phyloP scores from a whole-genome alignment of 208 protist genomes.

The Porcisia deanei region DNA sequence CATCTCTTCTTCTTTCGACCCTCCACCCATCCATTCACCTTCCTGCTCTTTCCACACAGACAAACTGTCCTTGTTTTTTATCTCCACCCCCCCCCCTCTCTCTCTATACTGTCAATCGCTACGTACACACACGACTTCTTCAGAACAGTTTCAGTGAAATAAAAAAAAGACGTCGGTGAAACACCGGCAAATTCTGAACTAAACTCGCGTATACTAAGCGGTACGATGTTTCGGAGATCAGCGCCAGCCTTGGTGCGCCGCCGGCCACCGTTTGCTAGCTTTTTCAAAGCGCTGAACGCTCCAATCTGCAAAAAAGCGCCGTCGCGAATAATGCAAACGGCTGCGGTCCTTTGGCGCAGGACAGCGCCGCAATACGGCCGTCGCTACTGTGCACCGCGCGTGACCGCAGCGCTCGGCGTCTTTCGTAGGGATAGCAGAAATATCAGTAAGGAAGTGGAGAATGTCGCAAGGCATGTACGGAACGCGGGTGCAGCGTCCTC shows the following conservation, averaged over 20 bases:
- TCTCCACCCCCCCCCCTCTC: too few species aligned
- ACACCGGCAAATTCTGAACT: neutral
- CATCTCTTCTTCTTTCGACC: too few species aligned
- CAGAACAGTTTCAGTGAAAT: too few species aligned
- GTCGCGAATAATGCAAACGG: constrained; percentile 19
- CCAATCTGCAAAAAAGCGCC: neutral
- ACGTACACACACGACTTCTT: neutral
- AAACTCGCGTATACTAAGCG: neutral
- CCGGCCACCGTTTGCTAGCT: constrained; percentile 31
- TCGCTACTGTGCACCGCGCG: constrained; percentile 20
- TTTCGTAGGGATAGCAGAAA: constrained; percentile 7
- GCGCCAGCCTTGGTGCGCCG: constrained; percentile 15
- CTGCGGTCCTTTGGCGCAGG: constrained; percentile 20
- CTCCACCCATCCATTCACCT: too few species aligned
- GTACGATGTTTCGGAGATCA: constrained; percentile 28
- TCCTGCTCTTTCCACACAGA: too few species aligned
- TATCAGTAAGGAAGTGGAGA: neutral
- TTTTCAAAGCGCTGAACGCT: constrained; percentile 23
- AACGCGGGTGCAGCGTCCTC: neutral
- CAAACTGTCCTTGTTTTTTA: too few species aligned
- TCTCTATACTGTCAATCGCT: too few species aligned
- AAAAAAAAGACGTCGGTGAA: neutral
- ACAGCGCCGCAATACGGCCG: constrained; percentile 23
- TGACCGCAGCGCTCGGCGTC: constrained; percentile 18
- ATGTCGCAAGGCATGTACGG: neutral